Evolutionary conservation across 1,284 basidiomycete species (phyloP).

Genomic region (Ceratobasidium theobromae): DNA sequence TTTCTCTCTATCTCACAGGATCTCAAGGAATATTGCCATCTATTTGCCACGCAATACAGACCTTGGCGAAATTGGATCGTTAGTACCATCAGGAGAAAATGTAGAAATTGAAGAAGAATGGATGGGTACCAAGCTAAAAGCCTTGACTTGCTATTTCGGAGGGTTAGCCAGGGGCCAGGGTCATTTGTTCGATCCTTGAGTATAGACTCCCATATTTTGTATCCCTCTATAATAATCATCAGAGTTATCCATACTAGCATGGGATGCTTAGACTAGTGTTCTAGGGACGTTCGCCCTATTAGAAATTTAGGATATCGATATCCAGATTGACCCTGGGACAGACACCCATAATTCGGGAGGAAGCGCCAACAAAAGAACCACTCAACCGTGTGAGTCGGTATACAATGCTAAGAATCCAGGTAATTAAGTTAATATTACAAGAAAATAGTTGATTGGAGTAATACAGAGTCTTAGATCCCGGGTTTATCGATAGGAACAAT

Average conservation of each 20-base stretch:
- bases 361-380: too few species aligned
- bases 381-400: too few species aligned
- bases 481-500: constrained; percentile 11
- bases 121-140: constrained; percentile 84
- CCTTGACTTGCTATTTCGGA: constrained; percentile 79
- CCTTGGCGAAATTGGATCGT: constrained; percentile 67
- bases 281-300: neutral
- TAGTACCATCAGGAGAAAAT: constrained; percentile 52
- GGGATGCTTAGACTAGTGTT: constrained; percentile 1
- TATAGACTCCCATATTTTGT: neutral
- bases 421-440: neutral
- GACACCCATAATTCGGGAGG: too few species aligned
- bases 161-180: constrained; percentile 69
- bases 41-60: constrained; percentile 86
- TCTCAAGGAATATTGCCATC: constrained; percentile 83
- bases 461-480: neutral
- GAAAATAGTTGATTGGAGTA: neutral
- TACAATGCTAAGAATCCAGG: too few species aligned
- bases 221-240: neutral
- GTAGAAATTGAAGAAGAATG: constrained; percentile 88
- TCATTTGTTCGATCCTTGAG: constrained; percentile 45
- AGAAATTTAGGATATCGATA: neutral
- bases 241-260: constrained; percentile 6
- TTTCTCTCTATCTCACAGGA: constrained; percentile 62
- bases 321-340: too few species aligned